Percentiles rank a stretch among this genome's conserved stretches.
Evolutionary conservation across 441 rosid species (phyloP).

Genomic region (Populus hybrid): DNA sequence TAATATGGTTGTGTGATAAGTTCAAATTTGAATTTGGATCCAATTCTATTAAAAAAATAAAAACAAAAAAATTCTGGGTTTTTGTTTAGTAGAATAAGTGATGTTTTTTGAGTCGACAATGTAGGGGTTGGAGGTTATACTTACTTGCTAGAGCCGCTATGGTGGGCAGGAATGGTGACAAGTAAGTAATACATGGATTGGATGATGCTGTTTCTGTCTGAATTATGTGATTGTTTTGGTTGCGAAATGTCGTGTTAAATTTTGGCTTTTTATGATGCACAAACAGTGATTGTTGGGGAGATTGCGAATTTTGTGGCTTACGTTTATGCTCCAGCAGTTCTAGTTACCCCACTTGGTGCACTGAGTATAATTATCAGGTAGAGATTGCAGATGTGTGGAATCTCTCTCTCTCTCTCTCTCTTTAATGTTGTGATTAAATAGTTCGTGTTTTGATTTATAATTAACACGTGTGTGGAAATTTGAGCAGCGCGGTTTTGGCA

Average conservation of each 20-base stretch:
- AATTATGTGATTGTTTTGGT: neutral
- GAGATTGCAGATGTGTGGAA: too few species aligned
- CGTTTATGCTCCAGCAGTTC: constrained; percentile 66
- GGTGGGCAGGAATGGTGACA: constrained; percentile 79
- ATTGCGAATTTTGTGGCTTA: constrained; percentile 65
- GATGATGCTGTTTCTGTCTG: neutral
- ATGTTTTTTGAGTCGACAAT: neutral
- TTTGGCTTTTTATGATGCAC: constrained; percentile 18
- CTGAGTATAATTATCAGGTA: too few species aligned
- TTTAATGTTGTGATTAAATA: neutral
- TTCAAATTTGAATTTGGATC: constrained; percentile 78
- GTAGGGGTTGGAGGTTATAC: constrained; percentile 67
- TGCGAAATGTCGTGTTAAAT: neutral
- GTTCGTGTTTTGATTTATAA: constrained; percentile 2
- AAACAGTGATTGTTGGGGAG: constrained; percentile 68
- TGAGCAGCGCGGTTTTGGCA: constrained; percentile 57
- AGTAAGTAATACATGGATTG: constrained; percentile 35
- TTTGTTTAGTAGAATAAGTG: neutral
- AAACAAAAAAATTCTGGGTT: constrained; percentile 83
- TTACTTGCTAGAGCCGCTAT: constrained; percentile 63
- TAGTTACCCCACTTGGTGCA: constrained; percentile 1
- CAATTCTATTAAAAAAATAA: neutral
- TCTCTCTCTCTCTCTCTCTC: neutral
- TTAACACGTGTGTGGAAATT: constrained; percentile 15
- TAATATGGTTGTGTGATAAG: neutral